A percentile compares a stretch with the other conserved stretches of the same genome.
phyloP scores from a whole-genome alignment of 495 filamentous ascomycete genomes.

The Neurospora sp. region DNA sequence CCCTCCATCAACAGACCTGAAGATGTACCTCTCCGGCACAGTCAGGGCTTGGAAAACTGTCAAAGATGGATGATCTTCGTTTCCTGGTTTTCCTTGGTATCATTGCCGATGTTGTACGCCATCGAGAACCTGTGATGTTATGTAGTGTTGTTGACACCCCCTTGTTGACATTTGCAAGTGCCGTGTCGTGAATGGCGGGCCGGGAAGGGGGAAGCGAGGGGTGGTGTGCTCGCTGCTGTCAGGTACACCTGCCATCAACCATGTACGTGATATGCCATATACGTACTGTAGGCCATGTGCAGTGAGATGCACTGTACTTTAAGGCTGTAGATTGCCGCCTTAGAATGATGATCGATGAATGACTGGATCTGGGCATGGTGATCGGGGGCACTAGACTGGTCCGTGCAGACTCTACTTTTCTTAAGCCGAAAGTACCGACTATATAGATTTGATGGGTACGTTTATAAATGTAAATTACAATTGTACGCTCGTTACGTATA shows the following conservation, averaged over 20 bases:
- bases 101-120: not conserved
- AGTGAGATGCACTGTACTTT: not conserved
- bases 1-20: not conserved
- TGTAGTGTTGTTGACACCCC: not conserved
- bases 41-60: not conserved
- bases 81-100: not conserved
- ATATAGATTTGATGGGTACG: too few species aligned
- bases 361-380: not conserved
- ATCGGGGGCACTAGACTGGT: too few species aligned
- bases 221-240: not conserved
- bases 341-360: not conserved
- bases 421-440: too few species aligned
- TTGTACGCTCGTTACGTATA: too few species aligned
- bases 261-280: not conserved
- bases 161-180: not conserved
- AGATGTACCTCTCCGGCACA: not conserved
- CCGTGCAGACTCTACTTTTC: too few species aligned
- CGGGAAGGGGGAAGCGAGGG: not conserved
- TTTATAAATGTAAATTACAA: too few species aligned
- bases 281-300: not conserved
- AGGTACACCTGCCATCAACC: not conserved
- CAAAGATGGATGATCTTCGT: not conserved
- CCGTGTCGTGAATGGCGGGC: not conserved
- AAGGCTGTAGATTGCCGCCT: not conserved
- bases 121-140: not conserved